A percentile compares a stretch with the other conserved stretches of the same genome.
These are phyloP conservation scores for Botrytis sinoallii DNA, from an alignment of 2,329 filamentous ascomycete species.

Conservation along the genomic window DNA sequence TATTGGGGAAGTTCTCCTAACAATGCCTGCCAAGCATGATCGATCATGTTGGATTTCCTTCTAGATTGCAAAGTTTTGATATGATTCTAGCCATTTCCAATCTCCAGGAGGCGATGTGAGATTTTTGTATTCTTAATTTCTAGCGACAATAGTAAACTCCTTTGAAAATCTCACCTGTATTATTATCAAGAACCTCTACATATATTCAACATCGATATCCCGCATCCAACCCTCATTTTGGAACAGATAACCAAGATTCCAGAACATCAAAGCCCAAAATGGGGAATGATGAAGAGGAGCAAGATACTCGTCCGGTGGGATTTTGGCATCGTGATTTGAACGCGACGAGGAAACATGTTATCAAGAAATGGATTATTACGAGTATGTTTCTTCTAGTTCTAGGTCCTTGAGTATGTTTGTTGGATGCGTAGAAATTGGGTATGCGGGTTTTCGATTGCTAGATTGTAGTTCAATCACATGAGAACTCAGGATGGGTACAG, in stretches of 20 bases:
- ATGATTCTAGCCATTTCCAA: neutral
- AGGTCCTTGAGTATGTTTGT: too few relatives aligned
- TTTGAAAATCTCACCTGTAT: neutral
- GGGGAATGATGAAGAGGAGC: conserved; percentile 13
- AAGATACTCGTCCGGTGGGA: conserved; percentile 21
- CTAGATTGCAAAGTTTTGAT: neutral
- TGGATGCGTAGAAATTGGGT: neutral
- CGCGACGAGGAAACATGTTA: conserved; percentile 21
- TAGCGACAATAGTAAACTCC: neutral
- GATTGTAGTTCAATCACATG: neutral
- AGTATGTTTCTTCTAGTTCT: conserved; percentile 41
- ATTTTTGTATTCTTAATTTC: neutral
- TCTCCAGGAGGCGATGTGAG: neutral
- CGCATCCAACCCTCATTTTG: neutral
- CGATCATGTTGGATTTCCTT: neutral
- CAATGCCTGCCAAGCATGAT: neutral
- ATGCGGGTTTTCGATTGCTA: neutral
- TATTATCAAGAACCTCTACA: neutral
- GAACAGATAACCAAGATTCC: neutral
- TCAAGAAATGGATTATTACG: conserved; percentile 29
- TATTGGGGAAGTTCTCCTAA: neutral
- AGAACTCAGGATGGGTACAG: neutral
- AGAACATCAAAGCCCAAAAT: neutral
- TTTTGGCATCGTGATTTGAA: conserved; percentile 30
- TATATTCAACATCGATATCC: neutral